Evolutionary conservation across 2,329 filamentous ascomycete genomes (phyloP).

Genomic region (Elsinoe necatrix): DNA sequence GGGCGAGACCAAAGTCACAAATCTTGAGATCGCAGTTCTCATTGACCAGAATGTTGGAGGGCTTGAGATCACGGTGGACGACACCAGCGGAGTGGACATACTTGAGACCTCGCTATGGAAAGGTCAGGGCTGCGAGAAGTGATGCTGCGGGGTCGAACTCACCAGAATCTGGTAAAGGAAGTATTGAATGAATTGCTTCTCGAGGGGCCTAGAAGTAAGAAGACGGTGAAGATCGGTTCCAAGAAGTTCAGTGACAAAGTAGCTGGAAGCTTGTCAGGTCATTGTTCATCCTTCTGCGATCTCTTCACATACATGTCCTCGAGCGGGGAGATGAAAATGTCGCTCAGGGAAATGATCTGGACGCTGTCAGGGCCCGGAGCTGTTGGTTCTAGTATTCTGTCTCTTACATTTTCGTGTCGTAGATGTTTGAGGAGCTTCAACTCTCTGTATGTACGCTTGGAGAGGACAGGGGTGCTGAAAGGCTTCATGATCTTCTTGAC

Average conservation of each 20-base stretch:
- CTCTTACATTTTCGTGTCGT: slow-evolving; percentile 81
- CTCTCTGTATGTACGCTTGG: slow-evolving; percentile 95
- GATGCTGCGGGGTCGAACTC: slow-evolving; percentile 31
- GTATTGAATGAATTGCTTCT: slow-evolving; percentile 99
- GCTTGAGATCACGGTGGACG: slow-evolving; percentile 94
- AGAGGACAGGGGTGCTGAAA: slow-evolving; percentile 96
- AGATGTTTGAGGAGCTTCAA: slow-evolving; percentile 96
- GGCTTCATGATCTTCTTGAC: slow-evolving; percentile 99
- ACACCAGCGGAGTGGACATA: slow-evolving; percentile 98
- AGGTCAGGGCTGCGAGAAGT: neutral
- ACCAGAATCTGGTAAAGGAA: slow-evolving; percentile 99
- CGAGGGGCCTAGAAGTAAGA: slow-evolving; percentile 86
- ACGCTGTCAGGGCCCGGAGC: neutral
- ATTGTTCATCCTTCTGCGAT: neutral
- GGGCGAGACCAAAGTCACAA: slow-evolving; percentile 94
- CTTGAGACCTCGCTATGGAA: slow-evolving; percentile 76
- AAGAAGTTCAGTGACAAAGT: slow-evolving; percentile 95
- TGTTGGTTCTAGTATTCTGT: slow-evolving; percentile 16
- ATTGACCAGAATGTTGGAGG: slow-evolving; percentile 98
- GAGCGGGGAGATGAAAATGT: slow-evolving; percentile 98
- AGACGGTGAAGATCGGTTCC: slow-evolving; percentile 94
- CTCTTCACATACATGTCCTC: slow-evolving; percentile 73
- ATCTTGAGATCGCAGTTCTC: slow-evolving; percentile 99
- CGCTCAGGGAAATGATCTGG: slow-evolving; percentile 89
- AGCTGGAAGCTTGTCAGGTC: slow-evolving; percentile 45